A percentile compares a stretch with the other conserved stretches of the same genome.
Evolutionary conservation across 495 filamentous ascomycete genomes (phyloP).

Genomic region (Echria macrotheca): DNA sequence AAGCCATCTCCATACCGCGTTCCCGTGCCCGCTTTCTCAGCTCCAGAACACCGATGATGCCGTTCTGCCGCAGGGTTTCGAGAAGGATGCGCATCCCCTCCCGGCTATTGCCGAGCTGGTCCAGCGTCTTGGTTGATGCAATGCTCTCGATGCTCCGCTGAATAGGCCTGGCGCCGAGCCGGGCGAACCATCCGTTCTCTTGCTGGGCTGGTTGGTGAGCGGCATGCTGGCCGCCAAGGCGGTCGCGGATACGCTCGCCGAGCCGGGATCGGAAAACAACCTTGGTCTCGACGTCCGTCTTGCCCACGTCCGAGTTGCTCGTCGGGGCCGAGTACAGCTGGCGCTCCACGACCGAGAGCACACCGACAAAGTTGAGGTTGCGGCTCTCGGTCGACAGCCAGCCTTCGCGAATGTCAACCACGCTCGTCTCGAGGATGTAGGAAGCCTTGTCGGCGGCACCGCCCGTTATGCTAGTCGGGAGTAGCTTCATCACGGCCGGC

Average conservation of each 20-base stretch:
- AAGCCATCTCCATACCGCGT: conserved; percentile 21
- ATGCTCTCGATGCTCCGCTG: conserved; percentile 88
- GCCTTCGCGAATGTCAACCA: conserved; percentile 83
- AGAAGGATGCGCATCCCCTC: conserved; percentile 95
- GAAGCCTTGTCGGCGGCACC: conserved; percentile 70
- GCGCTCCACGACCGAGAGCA: conserved; percentile 85
- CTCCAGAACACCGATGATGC: conserved; percentile 82
- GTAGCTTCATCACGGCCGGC: conserved; percentile 70
- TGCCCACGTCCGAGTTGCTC: conserved; percentile 32
- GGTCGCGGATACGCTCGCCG: conserved; percentile 61
- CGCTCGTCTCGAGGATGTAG: conserved; percentile 87
- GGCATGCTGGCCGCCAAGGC: conserved; percentile 27
- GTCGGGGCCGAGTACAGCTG: conserved; percentile 63
- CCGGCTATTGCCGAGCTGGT: conserved; percentile 79
- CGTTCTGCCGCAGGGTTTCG: conserved; percentile 68
- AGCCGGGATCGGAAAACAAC: conserved; percentile 82
- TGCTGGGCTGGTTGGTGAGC: conserved; percentile 9
- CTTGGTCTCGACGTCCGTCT: conserved; percentile 75
- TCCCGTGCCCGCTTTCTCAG: conserved; percentile 56
- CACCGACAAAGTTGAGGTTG: conserved; percentile 86
- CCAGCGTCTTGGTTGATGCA: conserved; percentile 73
- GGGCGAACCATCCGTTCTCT: conserved; percentile 32
- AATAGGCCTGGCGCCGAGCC: conserved; percentile 73
- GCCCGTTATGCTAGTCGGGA: conserved; percentile 63
- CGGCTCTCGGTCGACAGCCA: conserved; percentile 82